Percentiles rank a stretch among this genome's conserved stretches.
Conservation (phyloP, 257 asterid genomes). For the Solanum ossicruentum region DNA sequence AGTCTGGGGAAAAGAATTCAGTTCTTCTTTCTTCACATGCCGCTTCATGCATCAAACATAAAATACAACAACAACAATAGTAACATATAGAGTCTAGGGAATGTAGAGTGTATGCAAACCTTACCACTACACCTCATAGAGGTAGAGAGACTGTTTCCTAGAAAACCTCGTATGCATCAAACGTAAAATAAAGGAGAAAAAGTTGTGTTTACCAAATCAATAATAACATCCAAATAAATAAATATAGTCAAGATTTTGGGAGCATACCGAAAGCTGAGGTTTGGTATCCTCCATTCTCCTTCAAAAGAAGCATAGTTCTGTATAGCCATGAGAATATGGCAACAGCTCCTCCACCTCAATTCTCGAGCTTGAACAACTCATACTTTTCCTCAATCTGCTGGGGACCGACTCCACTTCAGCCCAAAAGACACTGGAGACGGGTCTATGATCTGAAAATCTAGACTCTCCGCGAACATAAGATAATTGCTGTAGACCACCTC, state of each 20-base stretch:
- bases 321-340: conserved; percentile 86
- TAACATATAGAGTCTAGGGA: accelerated
- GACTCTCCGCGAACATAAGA: conserved; percentile 86
- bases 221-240: background rate
- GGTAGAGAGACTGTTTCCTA: no score
- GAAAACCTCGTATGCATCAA: background rate
- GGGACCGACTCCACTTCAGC: conserved; percentile 94
- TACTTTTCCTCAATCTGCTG: conserved; percentile 72
- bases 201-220: background rate
- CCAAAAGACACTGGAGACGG: conserved; percentile 90
- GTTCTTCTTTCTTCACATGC: background rate
- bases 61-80: background rate
- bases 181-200: background rate
- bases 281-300: background rate
- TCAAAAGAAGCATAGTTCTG: conserved; percentile 91
- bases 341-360: conserved; percentile 82
- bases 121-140: no score
- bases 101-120: no score
- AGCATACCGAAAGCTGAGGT: conserved; percentile 10
- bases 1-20: background rate
- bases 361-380: conserved; percentile 82
- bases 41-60: background rate
- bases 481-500: conserved; percentile 81
- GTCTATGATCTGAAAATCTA: conserved; percentile 91
- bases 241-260: background rate